Base-by-base conservation (phyloP, 2,329 filamentous ascomycete genomes). In the Beauveria medogensis region DNA sequence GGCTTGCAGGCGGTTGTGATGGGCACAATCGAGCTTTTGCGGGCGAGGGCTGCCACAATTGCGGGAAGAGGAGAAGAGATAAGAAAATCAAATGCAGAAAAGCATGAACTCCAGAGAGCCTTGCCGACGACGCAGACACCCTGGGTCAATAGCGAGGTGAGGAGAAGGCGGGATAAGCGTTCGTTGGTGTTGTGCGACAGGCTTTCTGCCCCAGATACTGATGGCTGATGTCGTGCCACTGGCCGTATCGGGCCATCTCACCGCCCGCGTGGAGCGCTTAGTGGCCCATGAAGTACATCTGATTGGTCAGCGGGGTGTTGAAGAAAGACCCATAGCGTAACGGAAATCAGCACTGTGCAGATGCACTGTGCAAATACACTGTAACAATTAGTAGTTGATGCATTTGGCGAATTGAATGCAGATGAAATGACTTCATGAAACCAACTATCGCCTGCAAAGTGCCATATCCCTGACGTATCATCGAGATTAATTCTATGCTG, bases 241-340 rank as follows among this genome's bases (percentile, higher is more conserved):
- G 43, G 60, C 60, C 60, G 24, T 59, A 62, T 57, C 57, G 41
- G 61, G 51, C 43, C 61, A 57, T 53, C 61, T 63, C 61, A 63
- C 61, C 61, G 61, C 61, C 61, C 61, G 51, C 55, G 56, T 55
- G 60, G 50, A 18, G 51, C 50, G 60, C 46, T 54, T 43, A 30
- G 43, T 16, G 22, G 10, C 5, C 4, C 28, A 30, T 20, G 16
- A 37, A 57, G 28, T 53, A 53, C 26, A 52, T 60, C 46, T 60
- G 61, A 63, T 63, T 63, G 61, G 61, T 34, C 34, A 26, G 28
- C 16, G 34, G 26, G 9, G 51, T 16, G 18, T 3, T 37, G 30
- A 53, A 41, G 56, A 41, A 12, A 50, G 34, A 40, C 40, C 20
- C 40, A 18, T 43, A 59, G 40, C 26, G 56, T 40, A 26, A 12